Evolutionary conservation across 129 eudicot species (phyloP), one percentile per base, ranked within the genome.

Genomic region (Ambrosia trifida): DNA sequence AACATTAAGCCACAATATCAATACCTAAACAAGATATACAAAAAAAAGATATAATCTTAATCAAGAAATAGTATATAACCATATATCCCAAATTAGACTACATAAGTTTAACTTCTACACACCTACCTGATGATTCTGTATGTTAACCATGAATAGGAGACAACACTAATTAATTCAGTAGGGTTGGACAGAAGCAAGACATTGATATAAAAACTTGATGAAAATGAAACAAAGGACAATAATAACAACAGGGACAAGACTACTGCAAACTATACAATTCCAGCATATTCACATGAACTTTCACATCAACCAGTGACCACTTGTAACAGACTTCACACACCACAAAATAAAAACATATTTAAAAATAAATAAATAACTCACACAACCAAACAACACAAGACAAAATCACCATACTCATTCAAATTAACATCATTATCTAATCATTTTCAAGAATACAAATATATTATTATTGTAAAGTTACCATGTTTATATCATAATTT

Each of bases 241-340:
- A 53, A 59, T 53, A 76, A 68, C 60, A 71, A 76, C 73, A 84
- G 69, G 69, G 84, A 79, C 89, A 76, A 74, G 53, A 80, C 78
- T 46, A 63, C 52, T 45, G 63, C 57, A 38, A 20, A 64, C 79
- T 51, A 71, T 16, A 45, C 33, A 71, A 65, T 56, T 73, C 49
- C 84, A 77, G 76, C 47, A 75, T 47, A 89, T 75, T 78, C 79
- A 66, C 69, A 84, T 78, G 80, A 84, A 73, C 68, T 54, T 69
- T 86, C 93, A 80, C 93, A 86, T 82, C 91, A 87, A 75, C 13
- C 68, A 63, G 79, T 79, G 78, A 75, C 77, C 36, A 61, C 50
- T 73, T 73, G 77, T 69, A 69, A 61, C 58, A 70, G 64, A 16
- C 50, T 47, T 31, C 51, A 12, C 20, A 32, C 50, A 72, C 61